Evolutionary conservation across 2,329 filamentous ascomycete species (phyloP), one percentile per base, ranked within the genome.

Genomic region (Aspergillus alliaceus): DNA sequence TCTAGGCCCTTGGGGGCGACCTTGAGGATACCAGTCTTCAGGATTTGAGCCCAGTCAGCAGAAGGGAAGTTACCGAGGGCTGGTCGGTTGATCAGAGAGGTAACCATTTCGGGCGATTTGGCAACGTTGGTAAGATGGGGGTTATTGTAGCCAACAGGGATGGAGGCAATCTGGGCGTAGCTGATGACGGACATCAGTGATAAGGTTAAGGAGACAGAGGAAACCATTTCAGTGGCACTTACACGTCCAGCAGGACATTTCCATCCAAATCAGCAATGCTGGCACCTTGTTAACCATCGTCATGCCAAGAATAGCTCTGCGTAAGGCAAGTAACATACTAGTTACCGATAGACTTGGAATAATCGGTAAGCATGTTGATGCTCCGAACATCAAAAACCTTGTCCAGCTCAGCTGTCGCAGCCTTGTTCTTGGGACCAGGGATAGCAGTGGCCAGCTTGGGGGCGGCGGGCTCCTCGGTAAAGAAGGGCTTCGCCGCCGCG

Each of bases 81-180:
- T 2, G 92, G 92, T 51, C 92, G 86, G 82, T 96, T 96, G 81
- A 96, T 90, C 67, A 96, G 79, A 56, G 90, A 85, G 57, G 82
- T 87, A 68, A 86, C 79, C 90, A 96, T 96, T 68, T 93, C 89
- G 24, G 88, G 86, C 55, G 88, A 89, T 60, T 84, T 83, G 25
- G 90, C 90, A 32, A 87, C 86, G 67, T 86, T 81, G 64, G 85
- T 80, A 60, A 96, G 84, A 63, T 82, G 77, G 6, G 90, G 87
- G 79, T 96, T 96, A 83, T 93, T 96, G 84, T 96, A 96, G 59
- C 92, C 92, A 46, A 96, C 82, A 3, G 92, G 90, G 67, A 96
- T 96, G 40, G 91, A 96, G 61, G 92, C 92, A 70, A 96, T 96
- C 77, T 96, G 92, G 51, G 92, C 90, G 71, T 93, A 93, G 58